Conservation (phyloP, 129 eudicot species). For the Flaveria trinervia region DNA sequence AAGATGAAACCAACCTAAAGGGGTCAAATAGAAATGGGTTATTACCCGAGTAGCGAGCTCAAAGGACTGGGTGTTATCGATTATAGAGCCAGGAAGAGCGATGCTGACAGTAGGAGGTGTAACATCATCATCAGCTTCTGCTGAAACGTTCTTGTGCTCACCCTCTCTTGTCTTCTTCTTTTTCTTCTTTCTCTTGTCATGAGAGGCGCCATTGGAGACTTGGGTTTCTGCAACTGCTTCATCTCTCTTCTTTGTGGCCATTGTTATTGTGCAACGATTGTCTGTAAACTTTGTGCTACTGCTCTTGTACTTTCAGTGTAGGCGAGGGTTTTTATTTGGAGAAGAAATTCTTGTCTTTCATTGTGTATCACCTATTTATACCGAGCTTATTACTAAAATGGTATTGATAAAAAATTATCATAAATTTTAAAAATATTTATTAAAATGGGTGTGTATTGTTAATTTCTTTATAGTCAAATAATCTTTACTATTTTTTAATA, state of each 20-base stretch:
- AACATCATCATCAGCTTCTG: slow-evolving; percentile 2
- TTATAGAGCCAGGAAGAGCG: slow-evolving; percentile 91
- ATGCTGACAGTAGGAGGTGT: slow-evolving; percentile 58
- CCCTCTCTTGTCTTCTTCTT: slow-evolving; percentile 29
- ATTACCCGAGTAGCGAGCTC: slow-evolving; percentile 91
- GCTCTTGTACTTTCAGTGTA: too few species aligned
- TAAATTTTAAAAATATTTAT: too few species aligned
- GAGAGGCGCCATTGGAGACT: slow-evolving; percentile 44
- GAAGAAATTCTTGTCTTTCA: too few species aligned
- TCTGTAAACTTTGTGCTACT: background rate
- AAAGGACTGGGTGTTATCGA: slow-evolving; percentile 76
- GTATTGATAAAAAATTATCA: too few species aligned
- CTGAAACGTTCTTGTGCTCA: slow-evolving; percentile 18
- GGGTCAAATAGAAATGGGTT: background rate
- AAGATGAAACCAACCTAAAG: background rate
- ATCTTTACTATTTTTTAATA: too few species aligned
- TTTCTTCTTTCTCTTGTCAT: slow-evolving; percentile 46
- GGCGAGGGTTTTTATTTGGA: too few species aligned
- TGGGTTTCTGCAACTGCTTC: slow-evolving; percentile 27
- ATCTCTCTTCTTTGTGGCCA: slow-evolving; percentile 31
- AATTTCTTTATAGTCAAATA: too few species aligned
- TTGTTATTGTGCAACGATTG: slow-evolving; percentile 19
- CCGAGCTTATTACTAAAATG: too few species aligned
- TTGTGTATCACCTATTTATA: too few species aligned
- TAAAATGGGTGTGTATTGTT: too few species aligned